These are phyloP conservation scores for Diplodia mutila DNA, from an alignment of 2,329 filamentous ascomycete genomes.

Conservation along the genomic window DNA sequence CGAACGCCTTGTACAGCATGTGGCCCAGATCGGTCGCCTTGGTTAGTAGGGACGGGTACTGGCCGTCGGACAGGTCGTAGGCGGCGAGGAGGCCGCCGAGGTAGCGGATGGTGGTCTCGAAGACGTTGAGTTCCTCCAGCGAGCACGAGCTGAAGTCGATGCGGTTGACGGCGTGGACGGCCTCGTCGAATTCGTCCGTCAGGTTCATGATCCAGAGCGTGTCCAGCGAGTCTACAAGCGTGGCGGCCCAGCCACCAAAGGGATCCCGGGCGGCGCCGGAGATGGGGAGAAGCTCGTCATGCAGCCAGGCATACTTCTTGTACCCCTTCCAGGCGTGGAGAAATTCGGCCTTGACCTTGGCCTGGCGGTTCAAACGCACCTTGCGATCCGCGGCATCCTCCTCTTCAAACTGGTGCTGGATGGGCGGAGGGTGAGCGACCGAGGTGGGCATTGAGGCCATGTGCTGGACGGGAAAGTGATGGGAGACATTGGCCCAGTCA, in stretches of 20 bases:
- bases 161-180: constrained; percentile 47
- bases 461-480: constrained; percentile 45
- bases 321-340: constrained; percentile 50
- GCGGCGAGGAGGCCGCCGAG: constrained; percentile 43
- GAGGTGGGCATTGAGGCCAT: constrained; percentile 44
- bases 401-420: constrained; percentile 46
- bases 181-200: constrained; percentile 52
- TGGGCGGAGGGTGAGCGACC: constrained; percentile 40
- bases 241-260: constrained; percentile 55
- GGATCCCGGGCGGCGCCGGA: constrained; percentile 43
- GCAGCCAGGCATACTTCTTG: constrained; percentile 49
- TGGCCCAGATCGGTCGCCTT: constrained; percentile 44
- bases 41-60: constrained; percentile 37
- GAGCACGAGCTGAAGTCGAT: constrained; percentile 51
- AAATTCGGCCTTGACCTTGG: constrained; percentile 48
- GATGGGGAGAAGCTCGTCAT: constrained; percentile 52
- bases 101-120: constrained; percentile 54
- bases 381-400: constrained; percentile 38
- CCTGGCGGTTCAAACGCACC: constrained; percentile 39
- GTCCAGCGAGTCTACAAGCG: constrained; percentile 50
- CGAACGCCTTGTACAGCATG: constrained; percentile 54
- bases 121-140: constrained; percentile 52
- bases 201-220: constrained; percentile 55
- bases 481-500: constrained; percentile 46
- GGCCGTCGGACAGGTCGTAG: constrained; percentile 42